Evolutionary conservation across 75 land plant species (phyloP), one percentile per base, ranked within the genome.

Genomic region (Chamaecyparis obtusa): DNA sequence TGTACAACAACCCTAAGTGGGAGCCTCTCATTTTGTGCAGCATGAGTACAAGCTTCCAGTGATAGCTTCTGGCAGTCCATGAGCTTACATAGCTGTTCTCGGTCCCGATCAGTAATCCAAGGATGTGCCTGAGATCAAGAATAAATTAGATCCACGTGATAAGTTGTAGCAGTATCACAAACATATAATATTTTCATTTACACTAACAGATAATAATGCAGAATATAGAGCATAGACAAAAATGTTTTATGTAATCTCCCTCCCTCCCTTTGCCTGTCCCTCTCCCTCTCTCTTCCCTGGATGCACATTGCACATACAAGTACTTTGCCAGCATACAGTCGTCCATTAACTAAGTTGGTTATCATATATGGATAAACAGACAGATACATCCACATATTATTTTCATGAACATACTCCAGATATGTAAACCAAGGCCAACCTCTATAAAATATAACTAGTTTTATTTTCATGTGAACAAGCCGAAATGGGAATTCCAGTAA

Each of bases 41-140:
- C 88, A 85, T 85, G 88, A 36, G 82, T 85, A 77, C 88, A 87
- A 32, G 88, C 88, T 17, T 87, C 87, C 41, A 87, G 37, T 21
- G 88, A 46, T 44, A 85, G 88, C 33, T 87, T 87, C 64, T 85
- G 81, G 56, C 87, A 87, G 64, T 87, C 87, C 88, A 85, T 87
- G 17, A 55, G 19, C 37, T 88, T 84, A 86, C 87, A 87, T 17
- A 87, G 36, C 37, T 43, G 87, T 17, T 87, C 51, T 36, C 51
- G 30, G 35, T 87, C 87, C 36, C 15, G 24, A 37, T 85, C 51
- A 27, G 57, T 33, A 41, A 85, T 19, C 17, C 60, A 48, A 85
- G 87, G 41, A 46, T 87, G 87, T 46, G 30, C 87, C 54, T 87
- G 87, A 86, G 35, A 79, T 13, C 82, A 79, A 74, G 33, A 64